A percentile compares a stretch with the other conserved stretches of the same genome.
These are phyloP conservation scores for Aspergillus avenaceus DNA, from an alignment of 495 filamentous ascomycete species.

Conservation along the genomic window DNA sequence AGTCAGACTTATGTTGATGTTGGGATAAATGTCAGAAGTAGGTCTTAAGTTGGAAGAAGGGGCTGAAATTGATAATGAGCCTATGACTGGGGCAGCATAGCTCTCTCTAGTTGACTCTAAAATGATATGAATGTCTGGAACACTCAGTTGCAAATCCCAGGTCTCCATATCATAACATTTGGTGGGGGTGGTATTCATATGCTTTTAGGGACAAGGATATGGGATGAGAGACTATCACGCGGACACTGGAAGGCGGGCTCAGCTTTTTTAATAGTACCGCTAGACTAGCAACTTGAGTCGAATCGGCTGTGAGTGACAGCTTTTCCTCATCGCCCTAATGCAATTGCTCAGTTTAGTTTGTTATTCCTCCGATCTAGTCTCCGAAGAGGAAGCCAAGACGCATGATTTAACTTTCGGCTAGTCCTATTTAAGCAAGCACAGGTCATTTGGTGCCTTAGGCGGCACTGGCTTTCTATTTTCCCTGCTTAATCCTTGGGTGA, in stretches of 20 bases:
- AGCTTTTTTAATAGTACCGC: no score
- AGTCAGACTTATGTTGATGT: not conserved
- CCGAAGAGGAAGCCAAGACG: conserved; percentile 14
- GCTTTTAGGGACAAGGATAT: not conserved
- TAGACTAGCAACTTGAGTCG: not conserved
- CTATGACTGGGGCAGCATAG: not conserved
- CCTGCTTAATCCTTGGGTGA: no score
- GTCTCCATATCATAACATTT: no score
- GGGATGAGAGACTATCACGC: no score
- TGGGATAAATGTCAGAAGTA: not conserved
- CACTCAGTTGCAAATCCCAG: conserved; percentile 1
- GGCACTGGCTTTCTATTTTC: no score
- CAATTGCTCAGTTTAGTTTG: not conserved
- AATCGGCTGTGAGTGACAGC: no score
- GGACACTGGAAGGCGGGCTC: no score
- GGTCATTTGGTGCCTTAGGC: no score
- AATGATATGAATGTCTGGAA: not conserved
- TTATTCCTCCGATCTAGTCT: not conserved
- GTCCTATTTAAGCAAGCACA: no score
- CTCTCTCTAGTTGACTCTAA: not conserved
- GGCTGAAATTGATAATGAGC: not conserved
- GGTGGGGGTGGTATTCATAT: no score
- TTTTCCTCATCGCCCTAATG: not conserved
- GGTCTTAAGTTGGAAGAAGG: not conserved
- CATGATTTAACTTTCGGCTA: conserved; percentile 11